A percentile compares a stretch with the other conserved stretches of the same genome.
Conservation (phyloP, 2,329 filamentous ascomycete species). For the Hymenoscyphus occultus region DNA sequence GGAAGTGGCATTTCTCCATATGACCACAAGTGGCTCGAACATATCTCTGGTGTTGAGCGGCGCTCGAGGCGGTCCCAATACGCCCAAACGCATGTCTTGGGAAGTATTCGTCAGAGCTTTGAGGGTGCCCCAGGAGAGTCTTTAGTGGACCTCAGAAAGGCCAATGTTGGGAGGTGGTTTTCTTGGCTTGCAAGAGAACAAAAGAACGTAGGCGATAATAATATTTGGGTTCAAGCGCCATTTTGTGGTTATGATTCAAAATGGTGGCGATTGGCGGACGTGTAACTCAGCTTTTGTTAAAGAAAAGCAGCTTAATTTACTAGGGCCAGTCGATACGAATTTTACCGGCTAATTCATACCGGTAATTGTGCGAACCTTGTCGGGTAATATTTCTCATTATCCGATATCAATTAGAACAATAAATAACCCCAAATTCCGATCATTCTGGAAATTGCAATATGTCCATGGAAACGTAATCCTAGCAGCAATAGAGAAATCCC, state of each 20-base stretch:
- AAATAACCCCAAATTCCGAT: no score
- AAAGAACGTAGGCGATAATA: not conserved
- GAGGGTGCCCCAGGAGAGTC: not conserved
- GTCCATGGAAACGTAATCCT: no score
- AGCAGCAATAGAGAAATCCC: no score
- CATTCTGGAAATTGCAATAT: no score
- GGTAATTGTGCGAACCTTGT: no score
- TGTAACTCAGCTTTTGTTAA: no score
- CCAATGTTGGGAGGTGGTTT: not conserved
- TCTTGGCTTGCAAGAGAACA: not conserved
- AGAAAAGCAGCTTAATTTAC: no score
- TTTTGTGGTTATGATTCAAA: not conserved
- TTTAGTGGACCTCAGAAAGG: not conserved
- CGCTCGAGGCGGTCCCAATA: no score
- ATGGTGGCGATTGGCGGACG: not conserved
- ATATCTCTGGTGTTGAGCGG: not conserved
- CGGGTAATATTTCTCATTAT: no score
- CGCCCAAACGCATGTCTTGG: not conserved
- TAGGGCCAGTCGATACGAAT: no score
- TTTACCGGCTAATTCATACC: no score
- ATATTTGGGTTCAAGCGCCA: not conserved
- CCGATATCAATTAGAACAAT: no score
- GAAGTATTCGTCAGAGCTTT: not conserved
- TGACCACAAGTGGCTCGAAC: not conserved
- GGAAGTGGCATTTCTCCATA: not conserved